Base-by-base conservation (phyloP, 768 basidiomycete genomes). In the Russula brevipes region DNA sequence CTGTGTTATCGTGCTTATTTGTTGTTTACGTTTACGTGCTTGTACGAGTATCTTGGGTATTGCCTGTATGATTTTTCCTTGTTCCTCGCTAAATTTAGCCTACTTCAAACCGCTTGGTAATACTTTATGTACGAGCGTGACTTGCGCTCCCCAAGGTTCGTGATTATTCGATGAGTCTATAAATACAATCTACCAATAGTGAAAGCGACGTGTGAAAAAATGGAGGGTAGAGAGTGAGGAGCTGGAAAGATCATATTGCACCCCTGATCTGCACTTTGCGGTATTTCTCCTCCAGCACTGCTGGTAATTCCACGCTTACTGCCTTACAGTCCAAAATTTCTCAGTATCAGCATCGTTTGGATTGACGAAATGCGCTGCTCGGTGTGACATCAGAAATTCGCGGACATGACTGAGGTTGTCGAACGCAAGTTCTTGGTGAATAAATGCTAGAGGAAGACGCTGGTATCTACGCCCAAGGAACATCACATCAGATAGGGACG, bases 251-350 rank as follows among this genome's bases (percentile, higher is more conserved):
- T 78, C 79, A 94, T 76, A 96, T 89, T 72, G 94, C 93, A 69
- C 96, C 96, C 79, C 86, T 94, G 75, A 98, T 92, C 70, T 84
- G 85, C 63, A 97, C 85, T 73, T 87, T 91, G 67, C 88, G 82
- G 73, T 92, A 93, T 75, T 88, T 94, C 69, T 86, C 83, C 69
- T 91, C 89, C 72, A 86, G 85, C 14, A 81, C 83, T 68, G 84
- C 81, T 24, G 78, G 75, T 61, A 98, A 81, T 65, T 78, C 77
- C 36, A 77, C 70, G 58, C 74, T 74, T n/a, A 82, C 84, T 45
- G 80, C 73, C 74, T 82, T 89, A 79, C 89, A 92, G 65, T 93
- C 89, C 62, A 94, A 70, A 45, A 79, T 75, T 86, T 88, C 66
- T 88, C 81, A 36, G 67, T 72, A 72, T 90, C 88, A 42, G 82